These are phyloP conservation scores for Mycena latifolia DNA, from an alignment of 768 basidiomycete species.

Conservation along the genomic window DNA sequence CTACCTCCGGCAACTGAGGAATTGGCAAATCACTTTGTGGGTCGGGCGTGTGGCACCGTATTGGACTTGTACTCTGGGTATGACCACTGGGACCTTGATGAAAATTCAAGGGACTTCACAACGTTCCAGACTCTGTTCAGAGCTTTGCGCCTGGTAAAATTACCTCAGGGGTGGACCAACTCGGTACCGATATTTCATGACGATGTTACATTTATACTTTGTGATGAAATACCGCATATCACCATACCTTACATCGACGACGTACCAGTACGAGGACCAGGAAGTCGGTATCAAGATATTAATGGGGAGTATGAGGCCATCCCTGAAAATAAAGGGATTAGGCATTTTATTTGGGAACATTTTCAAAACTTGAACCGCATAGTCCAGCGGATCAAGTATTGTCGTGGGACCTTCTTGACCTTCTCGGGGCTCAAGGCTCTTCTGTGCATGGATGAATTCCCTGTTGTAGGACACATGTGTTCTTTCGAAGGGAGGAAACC, in stretches of 20 bases:
- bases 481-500: neutral
- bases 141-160: constrained; percentile 29
- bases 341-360: neutral
- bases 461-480: neutral
- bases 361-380: neutral
- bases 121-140: constrained; percentile 45
- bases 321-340: neutral
- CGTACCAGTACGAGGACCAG: constrained; percentile 31
- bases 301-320: neutral
- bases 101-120: constrained; percentile 42
- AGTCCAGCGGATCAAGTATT: neutral
- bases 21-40: constrained; percentile 31
- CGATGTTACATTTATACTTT: constrained; percentile 42
- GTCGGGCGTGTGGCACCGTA: constrained; percentile 30
- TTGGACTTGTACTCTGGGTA: constrained; percentile 42
- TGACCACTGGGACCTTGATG: constrained; percentile 40
- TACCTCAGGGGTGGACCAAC: constrained; percentile 47
- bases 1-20: constrained; percentile 36
- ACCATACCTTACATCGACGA: constrained; percentile 46
- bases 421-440: neutral
- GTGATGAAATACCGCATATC: constrained; percentile 43
- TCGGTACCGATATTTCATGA: constrained; percentile 45
- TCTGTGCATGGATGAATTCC: neutral
- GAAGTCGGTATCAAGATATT: neutral
- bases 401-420: neutral